phyloP scores from a whole-genome alignment of 257 asterid genomes.

The Ajuga chamaepitys region DNA sequence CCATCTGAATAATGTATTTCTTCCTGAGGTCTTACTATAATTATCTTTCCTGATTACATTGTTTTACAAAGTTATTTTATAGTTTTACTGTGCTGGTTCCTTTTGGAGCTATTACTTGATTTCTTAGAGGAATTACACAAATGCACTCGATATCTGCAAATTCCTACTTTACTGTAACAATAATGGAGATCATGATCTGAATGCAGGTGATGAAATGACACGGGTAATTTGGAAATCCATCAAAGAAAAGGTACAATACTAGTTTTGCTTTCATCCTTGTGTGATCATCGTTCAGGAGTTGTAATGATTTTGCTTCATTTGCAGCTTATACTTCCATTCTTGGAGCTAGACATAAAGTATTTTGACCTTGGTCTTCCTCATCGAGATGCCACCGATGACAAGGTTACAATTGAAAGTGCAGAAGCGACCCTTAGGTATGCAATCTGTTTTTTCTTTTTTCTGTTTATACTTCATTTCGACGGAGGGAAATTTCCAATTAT shows the following conservation, averaged over 20 bases:
- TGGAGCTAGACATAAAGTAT: conserved; percentile 68
- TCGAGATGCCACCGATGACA: conserved; percentile 61
- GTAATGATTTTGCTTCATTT: conserved; percentile 9
- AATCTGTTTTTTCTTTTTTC: neutral
- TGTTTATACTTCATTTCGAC: neutral
- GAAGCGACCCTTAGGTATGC: conserved; percentile 70
- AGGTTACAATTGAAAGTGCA: conserved; percentile 68
- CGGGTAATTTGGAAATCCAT: conserved; percentile 52
- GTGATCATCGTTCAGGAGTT: neutral
- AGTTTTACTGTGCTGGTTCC: neutral
- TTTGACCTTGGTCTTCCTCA: conserved; percentile 67
- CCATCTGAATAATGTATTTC: neutral
- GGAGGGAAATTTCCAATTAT: no score
- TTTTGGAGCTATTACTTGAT: neutral
- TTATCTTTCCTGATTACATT: neutral
- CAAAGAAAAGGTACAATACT: conserved; percentile 38
- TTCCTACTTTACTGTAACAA: neutral
- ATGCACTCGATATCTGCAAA: neutral
- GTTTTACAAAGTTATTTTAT: neutral
- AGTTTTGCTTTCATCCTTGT: neutral
- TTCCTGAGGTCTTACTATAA: neutral
- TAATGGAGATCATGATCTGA: neutral
- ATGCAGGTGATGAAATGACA: conserved; percentile 66
- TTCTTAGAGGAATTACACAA: neutral
- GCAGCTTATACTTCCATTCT: conserved; percentile 63